phyloP scores from a whole-genome alignment of 495 filamentous ascomycete species.

The Penicillium silybi region DNA sequence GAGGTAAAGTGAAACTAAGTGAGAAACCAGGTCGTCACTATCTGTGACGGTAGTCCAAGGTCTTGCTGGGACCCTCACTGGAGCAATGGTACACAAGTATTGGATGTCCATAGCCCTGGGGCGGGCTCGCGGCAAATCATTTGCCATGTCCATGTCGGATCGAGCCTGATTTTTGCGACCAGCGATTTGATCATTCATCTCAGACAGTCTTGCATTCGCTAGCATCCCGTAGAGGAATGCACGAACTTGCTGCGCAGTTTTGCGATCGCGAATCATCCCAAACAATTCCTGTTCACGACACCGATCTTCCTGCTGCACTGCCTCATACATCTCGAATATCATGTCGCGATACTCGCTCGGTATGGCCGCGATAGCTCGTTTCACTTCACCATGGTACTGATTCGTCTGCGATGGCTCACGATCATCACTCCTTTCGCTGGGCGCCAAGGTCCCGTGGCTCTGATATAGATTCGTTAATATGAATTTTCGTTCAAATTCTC shows the following conservation, averaged over 20 bases:
- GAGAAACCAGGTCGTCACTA: slow-evolving; percentile 38
- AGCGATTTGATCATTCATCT: background rate
- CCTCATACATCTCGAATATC: background rate
- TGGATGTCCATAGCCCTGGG: slow-evolving; percentile 20
- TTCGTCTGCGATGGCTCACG: background rate
- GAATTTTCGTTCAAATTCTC: background rate
- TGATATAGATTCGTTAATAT: background rate
- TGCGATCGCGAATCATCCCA: background rate
- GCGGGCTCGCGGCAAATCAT: slow-evolving; percentile 8
- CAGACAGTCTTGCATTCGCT: background rate
- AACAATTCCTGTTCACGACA: background rate
- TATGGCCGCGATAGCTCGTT: background rate
- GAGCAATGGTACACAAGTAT: slow-evolving; percentile 15
- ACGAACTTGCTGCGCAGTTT: background rate
- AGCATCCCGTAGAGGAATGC: background rate
- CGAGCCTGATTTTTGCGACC: background rate
- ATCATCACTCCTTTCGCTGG: background rate
- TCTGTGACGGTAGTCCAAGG: slow-evolving; percentile 41
- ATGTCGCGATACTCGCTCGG: background rate
- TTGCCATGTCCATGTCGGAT: background rate
- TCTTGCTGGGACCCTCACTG: slow-evolving; percentile 25
- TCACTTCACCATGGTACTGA: background rate
- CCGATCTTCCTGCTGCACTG: background rate
- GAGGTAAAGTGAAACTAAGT: slow-evolving; percentile 37
- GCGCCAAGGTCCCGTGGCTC: background rate